Conservation (phyloP, 768 basidiomycete species). For the Paxillus involutus region DNA sequence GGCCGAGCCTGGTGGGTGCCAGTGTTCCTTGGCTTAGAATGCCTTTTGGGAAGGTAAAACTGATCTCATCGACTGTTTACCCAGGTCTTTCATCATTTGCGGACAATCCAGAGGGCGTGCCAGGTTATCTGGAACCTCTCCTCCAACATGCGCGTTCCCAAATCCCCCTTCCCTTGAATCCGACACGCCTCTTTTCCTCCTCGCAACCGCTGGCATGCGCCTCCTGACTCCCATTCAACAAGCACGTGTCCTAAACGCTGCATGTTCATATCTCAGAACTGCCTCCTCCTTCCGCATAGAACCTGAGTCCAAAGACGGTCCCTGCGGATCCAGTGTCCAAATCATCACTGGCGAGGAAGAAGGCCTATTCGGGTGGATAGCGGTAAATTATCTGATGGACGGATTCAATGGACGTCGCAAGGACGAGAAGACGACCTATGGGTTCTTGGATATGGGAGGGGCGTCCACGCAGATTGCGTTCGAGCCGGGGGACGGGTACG, state of each 20-base stretch:
- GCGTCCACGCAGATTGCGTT: constrained; percentile 99
- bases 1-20: constrained; percentile 84
- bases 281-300: constrained; percentile 83
- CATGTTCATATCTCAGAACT: constrained; percentile 72
- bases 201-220: constrained; percentile 98
- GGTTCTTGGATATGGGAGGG: constrained; percentile 99
- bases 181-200: constrained; percentile 87
- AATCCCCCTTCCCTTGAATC: constrained; percentile 85
- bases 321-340: constrained; percentile 89
- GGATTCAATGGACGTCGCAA: constrained; percentile 61
- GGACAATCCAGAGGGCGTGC: constrained; percentile 66
- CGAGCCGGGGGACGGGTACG: constrained; percentile 70
- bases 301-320: constrained; percentile 60
- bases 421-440: constrained; percentile 79
- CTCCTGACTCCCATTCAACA: constrained; percentile 71
- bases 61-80: neutral
- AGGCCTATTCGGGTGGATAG: constrained; percentile 98
- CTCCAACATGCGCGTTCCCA: constrained; percentile 78
- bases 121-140: constrained; percentile 76
- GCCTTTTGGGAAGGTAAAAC: neutral
- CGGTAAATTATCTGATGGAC: constrained; percentile 98
- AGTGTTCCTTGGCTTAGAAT: neutral
- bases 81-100: constrained; percentile 87
- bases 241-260: constrained; percentile 65
- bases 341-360: constrained; percentile 99